phyloP scores from a whole-genome alignment of 2,329 filamentous ascomycete species.

The Ploettnerulaceae sp. region DNA sequence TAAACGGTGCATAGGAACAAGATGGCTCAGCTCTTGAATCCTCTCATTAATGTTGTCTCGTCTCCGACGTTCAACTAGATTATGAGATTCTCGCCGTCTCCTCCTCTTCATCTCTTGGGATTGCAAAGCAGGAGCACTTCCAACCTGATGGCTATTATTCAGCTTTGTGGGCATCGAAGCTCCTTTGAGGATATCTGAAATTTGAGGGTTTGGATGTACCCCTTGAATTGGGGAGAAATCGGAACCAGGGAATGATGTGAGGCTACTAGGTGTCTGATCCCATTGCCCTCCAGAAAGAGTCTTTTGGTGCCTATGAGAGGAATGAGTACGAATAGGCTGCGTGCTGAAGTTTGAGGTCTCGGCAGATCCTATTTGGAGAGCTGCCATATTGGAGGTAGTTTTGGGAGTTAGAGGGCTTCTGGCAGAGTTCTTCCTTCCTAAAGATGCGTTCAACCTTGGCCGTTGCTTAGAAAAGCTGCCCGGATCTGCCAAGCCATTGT shows the following conservation, averaged over 20 bases:
- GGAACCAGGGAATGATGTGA: slow-evolving; percentile 82
- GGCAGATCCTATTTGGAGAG: slow-evolving; percentile 59
- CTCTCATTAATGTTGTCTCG: slow-evolving; percentile 98
- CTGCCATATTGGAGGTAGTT: slow-evolving; percentile 64
- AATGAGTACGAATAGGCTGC: slow-evolving; percentile 70
- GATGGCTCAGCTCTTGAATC: slow-evolving; percentile 90
- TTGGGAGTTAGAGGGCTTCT: slow-evolving; percentile 83
- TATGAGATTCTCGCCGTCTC: slow-evolving; percentile 88
- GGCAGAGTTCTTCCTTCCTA: slow-evolving; percentile 61
- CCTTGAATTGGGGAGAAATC: slow-evolving; percentile 75
- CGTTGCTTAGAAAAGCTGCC: slow-evolving; percentile 51
- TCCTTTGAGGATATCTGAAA: slow-evolving; percentile 84
- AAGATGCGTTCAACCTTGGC: slow-evolving; percentile 44
- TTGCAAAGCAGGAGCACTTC: slow-evolving; percentile 45
- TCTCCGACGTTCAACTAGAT: slow-evolving; percentile 88
- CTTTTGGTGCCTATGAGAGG: slow-evolving; percentile 66
- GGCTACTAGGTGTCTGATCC: slow-evolving; percentile 80
- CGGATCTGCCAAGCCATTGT: slow-evolving; percentile 42
- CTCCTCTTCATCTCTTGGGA: slow-evolving; percentile 92
- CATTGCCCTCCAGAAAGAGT: slow-evolving; percentile 83
- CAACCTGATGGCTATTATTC: slow-evolving; percentile 36
- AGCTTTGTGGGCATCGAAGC: slow-evolving; percentile 90
- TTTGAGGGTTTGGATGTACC: slow-evolving; percentile 63
- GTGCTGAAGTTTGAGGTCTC: slow-evolving; percentile 68
- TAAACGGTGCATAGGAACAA: slow-evolving; percentile 86